phyloP scores from a whole-genome alignment of 805 yeast genomes.

The Cyberlindnera sargentensis region DNA sequence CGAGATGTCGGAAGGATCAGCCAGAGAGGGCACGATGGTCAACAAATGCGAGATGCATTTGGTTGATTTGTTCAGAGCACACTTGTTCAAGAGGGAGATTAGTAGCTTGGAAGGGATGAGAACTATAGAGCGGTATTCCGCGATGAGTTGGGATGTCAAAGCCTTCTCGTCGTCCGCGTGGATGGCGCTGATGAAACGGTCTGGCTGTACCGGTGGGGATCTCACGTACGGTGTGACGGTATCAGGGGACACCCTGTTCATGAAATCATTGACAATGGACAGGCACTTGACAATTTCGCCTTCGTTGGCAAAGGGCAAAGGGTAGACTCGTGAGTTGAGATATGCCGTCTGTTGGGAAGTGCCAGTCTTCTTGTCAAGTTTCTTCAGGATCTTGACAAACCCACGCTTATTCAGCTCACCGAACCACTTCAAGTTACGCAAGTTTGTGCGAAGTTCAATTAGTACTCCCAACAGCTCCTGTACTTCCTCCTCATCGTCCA shows the following conservation, averaged over 20 bases:
- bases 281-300: slow-evolving; percentile 47
- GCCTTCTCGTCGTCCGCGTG: slow-evolving; percentile 37
- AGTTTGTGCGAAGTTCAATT: slow-evolving; percentile 66
- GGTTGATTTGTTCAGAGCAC: slow-evolving; percentile 49
- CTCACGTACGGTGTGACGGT: slow-evolving; percentile 6
- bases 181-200: slow-evolving; percentile 22
- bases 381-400: slow-evolving; percentile 80
- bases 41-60: slow-evolving; percentile 53
- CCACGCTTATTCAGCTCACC: slow-evolving; percentile 91
- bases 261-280: slow-evolving; percentile 41
- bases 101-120: slow-evolving; percentile 47
- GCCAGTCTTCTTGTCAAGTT: slow-evolving; percentile 78
- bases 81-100: slow-evolving; percentile 56
- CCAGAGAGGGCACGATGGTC: slow-evolving; percentile 41
- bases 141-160: slow-evolving; percentile 38
- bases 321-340: slow-evolving; percentile 59
- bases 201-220: slow-evolving; percentile 14
- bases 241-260: slow-evolving; percentile 46
- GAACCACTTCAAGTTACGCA: slow-evolving; percentile 86
- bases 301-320: slow-evolving; percentile 74
- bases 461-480: slow-evolving; percentile 62
- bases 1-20: slow-evolving; percentile 66
- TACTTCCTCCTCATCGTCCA: slow-evolving; percentile 37
- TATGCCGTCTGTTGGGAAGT: slow-evolving; percentile 50
- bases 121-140: slow-evolving; percentile 37